phyloP scores from a whole-genome alignment of 1,284 basidiomycete genomes.

The Austropuccinia psidii region DNA sequence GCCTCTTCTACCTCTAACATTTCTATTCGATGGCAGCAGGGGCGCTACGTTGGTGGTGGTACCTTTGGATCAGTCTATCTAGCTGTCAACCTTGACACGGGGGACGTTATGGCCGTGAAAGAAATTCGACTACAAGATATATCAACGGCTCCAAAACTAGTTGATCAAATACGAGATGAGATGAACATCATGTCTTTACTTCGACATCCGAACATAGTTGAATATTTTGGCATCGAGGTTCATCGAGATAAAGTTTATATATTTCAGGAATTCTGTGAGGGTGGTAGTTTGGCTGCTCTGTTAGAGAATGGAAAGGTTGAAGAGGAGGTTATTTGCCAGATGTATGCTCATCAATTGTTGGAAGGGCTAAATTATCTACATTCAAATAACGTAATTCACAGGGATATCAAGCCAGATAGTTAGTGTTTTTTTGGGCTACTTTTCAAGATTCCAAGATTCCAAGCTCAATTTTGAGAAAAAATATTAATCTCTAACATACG shows the following conservation, averaged over 20 bases:
- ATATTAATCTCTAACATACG: background rate
- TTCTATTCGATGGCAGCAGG: slow-evolving; percentile 97
- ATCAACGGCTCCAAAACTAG: slow-evolving; percentile 56
- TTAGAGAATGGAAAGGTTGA: slow-evolving; percentile 92
- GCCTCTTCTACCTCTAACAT: slow-evolving; percentile 82
- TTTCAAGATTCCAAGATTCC: background rate
- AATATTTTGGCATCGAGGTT: slow-evolving; percentile 98
- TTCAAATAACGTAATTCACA: slow-evolving; percentile 82
- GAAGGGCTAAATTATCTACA: slow-evolving; percentile 92
- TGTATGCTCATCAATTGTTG: slow-evolving; percentile 95
- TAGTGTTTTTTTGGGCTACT: slow-evolving; percentile 49
- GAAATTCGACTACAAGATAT: slow-evolving; percentile 94
- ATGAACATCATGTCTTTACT: slow-evolving; percentile 98
- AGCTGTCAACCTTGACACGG: slow-evolving; percentile 92
- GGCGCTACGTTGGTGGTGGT: slow-evolving; percentile 91
- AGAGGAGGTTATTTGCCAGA: slow-evolving; percentile 89
- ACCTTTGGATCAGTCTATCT: slow-evolving; percentile 98
- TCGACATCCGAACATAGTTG: slow-evolving; percentile 94
- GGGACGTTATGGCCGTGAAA: slow-evolving; percentile 97
- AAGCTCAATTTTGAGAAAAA: background rate
- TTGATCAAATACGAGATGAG: slow-evolving; percentile 93
- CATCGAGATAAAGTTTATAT: slow-evolving; percentile 99
- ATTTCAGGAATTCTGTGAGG: slow-evolving; percentile 97
- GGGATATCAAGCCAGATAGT: slow-evolving; percentile 99
- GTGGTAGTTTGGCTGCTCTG: slow-evolving; percentile 81